phyloP scores from a whole-genome alignment of 768 basidiomycete genomes.

The Leucocoprinus leucothites region DNA sequence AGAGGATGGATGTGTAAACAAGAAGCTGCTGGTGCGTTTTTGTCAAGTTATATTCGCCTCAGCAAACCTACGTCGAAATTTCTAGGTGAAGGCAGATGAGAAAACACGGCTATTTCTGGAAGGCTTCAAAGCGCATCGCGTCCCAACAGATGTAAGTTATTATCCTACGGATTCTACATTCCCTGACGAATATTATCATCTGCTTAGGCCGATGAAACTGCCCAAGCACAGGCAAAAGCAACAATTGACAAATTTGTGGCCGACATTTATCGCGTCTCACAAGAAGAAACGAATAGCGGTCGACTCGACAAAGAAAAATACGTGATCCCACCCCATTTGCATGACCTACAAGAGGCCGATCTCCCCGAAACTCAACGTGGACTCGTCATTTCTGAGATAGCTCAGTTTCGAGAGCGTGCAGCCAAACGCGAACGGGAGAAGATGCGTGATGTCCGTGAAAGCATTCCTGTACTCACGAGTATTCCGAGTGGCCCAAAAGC shows the following conservation, averaged over 20 bases:
- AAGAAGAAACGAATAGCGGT: conserved; percentile 73
- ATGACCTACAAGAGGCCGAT: conserved; percentile 95
- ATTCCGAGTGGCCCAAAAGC: conserved; percentile 73
- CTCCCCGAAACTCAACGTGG: conserved; percentile 92
- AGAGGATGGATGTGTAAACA: conserved; percentile 52
- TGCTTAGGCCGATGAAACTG: conserved; percentile 69
- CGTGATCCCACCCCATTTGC: conserved; percentile 92
- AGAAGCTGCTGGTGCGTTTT: conserved; percentile 58
- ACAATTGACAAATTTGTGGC: conserved; percentile 63
- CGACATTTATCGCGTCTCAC: conserved; percentile 69
- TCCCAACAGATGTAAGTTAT: conserved; percentile 73
- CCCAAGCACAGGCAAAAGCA: conserved; percentile 56
- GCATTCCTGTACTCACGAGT: conserved; percentile 41
- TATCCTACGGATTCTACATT: background rate
- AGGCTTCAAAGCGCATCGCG: conserved; percentile 76
- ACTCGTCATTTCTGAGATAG: conserved; percentile 94
- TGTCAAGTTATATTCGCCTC: conserved; percentile 31
- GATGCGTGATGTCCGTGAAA: conserved; percentile 69
- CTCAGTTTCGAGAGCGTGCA: conserved; percentile 91
- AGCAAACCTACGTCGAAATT: conserved; percentile 42
- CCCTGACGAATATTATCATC: conserved; percentile 4
- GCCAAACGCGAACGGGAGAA: conserved; percentile 91
- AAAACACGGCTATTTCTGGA: conserved; percentile 89
- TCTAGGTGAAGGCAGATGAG: conserved; percentile 94
- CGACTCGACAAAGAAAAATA: conserved; percentile 82